A percentile compares a stretch with the other conserved stretches of the same genome.
Conservation (phyloP, 2,329 filamentous ascomycete genomes). For the Ascochyta viciae-villosae region DNA sequence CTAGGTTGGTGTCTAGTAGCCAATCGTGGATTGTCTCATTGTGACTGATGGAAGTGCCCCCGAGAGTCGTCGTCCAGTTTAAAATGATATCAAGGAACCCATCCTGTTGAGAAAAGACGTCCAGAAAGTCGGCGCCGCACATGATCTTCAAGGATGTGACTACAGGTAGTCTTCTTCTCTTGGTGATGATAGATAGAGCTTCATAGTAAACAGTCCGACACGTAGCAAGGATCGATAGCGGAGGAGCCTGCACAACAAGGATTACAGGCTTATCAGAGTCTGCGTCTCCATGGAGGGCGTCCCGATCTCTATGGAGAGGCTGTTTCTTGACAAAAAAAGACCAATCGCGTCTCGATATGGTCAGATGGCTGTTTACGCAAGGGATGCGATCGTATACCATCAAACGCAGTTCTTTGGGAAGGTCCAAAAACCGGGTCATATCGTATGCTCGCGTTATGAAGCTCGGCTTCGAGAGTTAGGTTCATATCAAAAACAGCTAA, state of each 20-base stretch:
- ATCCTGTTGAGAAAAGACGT: constrained; percentile 12
- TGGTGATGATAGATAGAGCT: constrained; percentile 6
- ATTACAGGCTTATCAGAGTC: constrained; percentile 5
- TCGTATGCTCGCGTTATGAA: not conserved
- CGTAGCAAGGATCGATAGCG: constrained; percentile 6
- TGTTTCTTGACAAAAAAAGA: constrained; percentile 15
- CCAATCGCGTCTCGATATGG: constrained; percentile 12
- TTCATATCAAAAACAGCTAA: not conserved
- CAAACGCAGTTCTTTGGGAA: constrained; percentile 20
- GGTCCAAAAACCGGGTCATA: constrained; percentile 12
- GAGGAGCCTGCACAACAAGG: constrained; percentile 5
- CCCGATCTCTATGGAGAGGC: constrained; percentile 9
- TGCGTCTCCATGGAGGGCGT: constrained; percentile 8
- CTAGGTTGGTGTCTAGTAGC: not conserved
- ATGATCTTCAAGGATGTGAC: constrained; percentile 3
- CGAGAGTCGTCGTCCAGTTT: not conserved
- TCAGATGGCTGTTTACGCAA: constrained; percentile 9
- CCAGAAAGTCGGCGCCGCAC: constrained; percentile 11
- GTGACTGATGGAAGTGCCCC: not conserved
- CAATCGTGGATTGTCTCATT: constrained; percentile 7
- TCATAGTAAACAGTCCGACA: constrained; percentile 12
- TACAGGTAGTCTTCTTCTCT: not conserved
- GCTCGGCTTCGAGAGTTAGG: not conserved
- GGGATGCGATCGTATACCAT: constrained; percentile 21
- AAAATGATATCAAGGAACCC: constrained; percentile 11